These are phyloP conservation scores for Heliophila coronopifolia DNA, from an alignment of 441 rosid genomes.

Conservation along the genomic window DNA sequence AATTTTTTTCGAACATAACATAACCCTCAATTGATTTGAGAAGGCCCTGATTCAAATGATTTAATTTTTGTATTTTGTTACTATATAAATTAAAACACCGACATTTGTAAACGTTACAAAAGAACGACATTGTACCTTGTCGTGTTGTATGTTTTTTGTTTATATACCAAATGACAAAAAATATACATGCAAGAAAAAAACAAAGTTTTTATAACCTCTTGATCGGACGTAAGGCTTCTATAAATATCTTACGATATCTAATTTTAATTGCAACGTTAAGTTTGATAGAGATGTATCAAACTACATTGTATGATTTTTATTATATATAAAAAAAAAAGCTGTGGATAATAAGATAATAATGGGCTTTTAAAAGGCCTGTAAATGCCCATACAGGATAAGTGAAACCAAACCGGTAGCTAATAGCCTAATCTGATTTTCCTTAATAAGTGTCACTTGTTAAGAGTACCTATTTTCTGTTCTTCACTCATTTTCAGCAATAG, in stretches of 20 bases:
- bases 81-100: slow-evolving; percentile 23
- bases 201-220: slow-evolving; percentile 3
- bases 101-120: slow-evolving; percentile 19
- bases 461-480: not conserved
- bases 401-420: slow-evolving; percentile 17
- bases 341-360: not conserved
- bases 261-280: slow-evolving; percentile 24
- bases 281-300: slow-evolving; percentile 19
- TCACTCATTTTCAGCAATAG: not conserved
- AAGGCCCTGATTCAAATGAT: too few relatives aligned
- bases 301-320: not conserved
- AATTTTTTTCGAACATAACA: too few relatives aligned
- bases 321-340: too few relatives aligned
- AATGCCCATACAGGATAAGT: slow-evolving; percentile 4
- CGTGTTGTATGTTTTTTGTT: slow-evolving; percentile 10
- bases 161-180: slow-evolving; percentile 16
- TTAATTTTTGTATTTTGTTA: slow-evolving; percentile 8
- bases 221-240: slow-evolving; percentile 2
- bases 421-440: too few relatives aligned
- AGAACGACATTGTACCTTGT: slow-evolving; percentile 1
- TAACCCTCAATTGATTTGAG: too few relatives aligned
- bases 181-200: slow-evolving; percentile 7
- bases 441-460: slow-evolving; percentile 4
- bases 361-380: not conserved
- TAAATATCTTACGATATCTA: too few relatives aligned